These are phyloP conservation scores for Lactifluus echinatus DNA, from an alignment of 768 basidiomycete genomes.

Conservation along the genomic window DNA sequence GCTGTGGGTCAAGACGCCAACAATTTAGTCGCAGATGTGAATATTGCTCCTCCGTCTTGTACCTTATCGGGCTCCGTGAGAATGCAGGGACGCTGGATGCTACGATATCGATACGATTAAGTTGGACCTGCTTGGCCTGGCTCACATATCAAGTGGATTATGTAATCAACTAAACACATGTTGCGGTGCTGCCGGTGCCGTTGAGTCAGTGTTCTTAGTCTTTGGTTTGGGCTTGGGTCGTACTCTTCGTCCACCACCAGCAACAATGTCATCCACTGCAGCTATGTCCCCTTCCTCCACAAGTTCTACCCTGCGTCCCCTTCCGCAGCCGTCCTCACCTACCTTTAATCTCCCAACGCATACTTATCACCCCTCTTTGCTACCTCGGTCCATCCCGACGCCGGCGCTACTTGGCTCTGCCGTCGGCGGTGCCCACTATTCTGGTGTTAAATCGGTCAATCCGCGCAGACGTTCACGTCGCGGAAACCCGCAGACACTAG, in stretches of 20 bases:
- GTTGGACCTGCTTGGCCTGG: no score
- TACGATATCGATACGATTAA: no score
- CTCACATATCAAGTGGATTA: no score
- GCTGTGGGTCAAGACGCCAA: no score
- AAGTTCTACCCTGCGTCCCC: neutral
- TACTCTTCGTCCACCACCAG: neutral
- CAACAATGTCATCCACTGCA: neutral
- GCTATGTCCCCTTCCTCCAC: neutral
- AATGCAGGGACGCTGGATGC: no score
- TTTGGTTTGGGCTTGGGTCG: neutral
- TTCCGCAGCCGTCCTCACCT: constrained; percentile 8
- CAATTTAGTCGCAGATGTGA: neutral
- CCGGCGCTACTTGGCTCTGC: constrained; percentile 48
- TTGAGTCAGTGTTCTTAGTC: no score
- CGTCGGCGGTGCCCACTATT: constrained; percentile 55
- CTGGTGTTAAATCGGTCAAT: constrained; percentile 38
- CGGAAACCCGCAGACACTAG: neutral
- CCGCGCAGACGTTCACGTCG: constrained; percentile 16
- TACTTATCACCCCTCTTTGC: constrained; percentile 40
- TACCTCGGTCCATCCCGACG: constrained; percentile 35
- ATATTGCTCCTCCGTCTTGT: no score
- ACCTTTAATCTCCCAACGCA: constrained; percentile 30
- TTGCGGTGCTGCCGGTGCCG: no score
- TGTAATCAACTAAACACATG: no score
- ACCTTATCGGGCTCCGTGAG: neutral